Evolutionary conservation across 2,329 filamentous ascomycete species (phyloP), one percentile per base, ranked within the genome.

Genomic region (Colletotrichum falcatum): DNA sequence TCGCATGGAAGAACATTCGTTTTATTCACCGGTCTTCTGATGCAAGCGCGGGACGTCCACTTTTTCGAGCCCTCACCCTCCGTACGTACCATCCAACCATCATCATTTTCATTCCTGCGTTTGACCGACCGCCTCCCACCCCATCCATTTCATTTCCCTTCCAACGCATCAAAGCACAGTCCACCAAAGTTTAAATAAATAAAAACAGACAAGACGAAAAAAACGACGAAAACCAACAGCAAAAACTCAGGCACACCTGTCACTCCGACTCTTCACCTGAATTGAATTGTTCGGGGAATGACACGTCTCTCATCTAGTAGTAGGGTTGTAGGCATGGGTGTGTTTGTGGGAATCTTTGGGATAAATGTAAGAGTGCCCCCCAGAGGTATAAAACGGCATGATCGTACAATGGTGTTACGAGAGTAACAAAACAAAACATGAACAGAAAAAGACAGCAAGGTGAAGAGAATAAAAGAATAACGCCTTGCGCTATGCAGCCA

Each of bases 401-500:
- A 62, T 71, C 68, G 64, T 67, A 66, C 64, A 68, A 44, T 59
- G 33, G 16, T 33, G 26, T 54, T 46, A 39, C 37, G 49, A 37
- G 33, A 23, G 61, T 23, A 28, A 72, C 51, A 56, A 51, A 51
- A 39, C 51, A 56, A 48, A 59, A 39, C 37, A 49, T 44, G 72
- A 46, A 53, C 44, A 54, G 44, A 44, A 49, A 53, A 48, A 49
- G 53, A 48, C 48, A 9, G 37, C 11, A 18, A 42, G 20, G 5
- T 5, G 56, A 61, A 46, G 12, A 23, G 3, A 12, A 12, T 23
- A 23, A 46, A 23, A 23, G 42, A 58, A 48, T 48, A 69, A 72
- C 72, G 70, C 72, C 72, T 66, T 72, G 66, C 72, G 72, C 72
- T 73, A 73, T 73, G 72, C 72, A 73, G 30, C 62, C 64, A 60